Evolutionary conservation across 352 stramenopile species (phyloP).

Genomic region (Pythium biforme): DNA sequence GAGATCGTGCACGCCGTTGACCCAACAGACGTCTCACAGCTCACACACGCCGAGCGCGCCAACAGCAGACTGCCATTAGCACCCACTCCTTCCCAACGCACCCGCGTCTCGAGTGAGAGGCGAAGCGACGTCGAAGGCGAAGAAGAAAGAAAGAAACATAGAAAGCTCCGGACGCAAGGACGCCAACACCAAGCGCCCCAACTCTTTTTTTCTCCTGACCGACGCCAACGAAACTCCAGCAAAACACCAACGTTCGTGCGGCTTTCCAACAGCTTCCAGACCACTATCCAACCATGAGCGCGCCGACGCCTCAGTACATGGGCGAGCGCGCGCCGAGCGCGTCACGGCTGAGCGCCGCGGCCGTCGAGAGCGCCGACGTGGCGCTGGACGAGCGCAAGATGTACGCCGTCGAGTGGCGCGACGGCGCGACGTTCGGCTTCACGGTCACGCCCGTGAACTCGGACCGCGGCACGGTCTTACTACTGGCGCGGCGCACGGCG

Average conservation of each 20-base stretch:
- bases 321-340: constrained; percentile 9
- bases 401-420: constrained; percentile 72
- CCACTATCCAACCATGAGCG: constrained; percentile 1
- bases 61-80: neutral
- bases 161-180: neutral
- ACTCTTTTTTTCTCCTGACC: neutral
- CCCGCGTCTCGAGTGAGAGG: neutral
- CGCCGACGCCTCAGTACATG: constrained; percentile 9
- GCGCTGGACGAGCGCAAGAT: constrained; percentile 71
- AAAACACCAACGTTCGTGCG: no score
- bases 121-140: neutral
- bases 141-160: no score
- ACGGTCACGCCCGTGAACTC: constrained; percentile 69
- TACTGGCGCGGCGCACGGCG: constrained; percentile 54
- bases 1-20: constrained; percentile 3
- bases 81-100: neutral
- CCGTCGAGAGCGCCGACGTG: constrained; percentile 30
- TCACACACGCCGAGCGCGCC: neutral
- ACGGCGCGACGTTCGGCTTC: constrained; percentile 64
- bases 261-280: neutral
- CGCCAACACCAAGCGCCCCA: constrained; percentile 3
- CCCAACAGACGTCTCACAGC: constrained; percentile 1
- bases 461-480: constrained; percentile 60
- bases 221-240: no score
- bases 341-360: constrained; percentile 13